Base-by-base conservation (phyloP, 345 rosid species). In the Noccaea caerulescens region DNA sequence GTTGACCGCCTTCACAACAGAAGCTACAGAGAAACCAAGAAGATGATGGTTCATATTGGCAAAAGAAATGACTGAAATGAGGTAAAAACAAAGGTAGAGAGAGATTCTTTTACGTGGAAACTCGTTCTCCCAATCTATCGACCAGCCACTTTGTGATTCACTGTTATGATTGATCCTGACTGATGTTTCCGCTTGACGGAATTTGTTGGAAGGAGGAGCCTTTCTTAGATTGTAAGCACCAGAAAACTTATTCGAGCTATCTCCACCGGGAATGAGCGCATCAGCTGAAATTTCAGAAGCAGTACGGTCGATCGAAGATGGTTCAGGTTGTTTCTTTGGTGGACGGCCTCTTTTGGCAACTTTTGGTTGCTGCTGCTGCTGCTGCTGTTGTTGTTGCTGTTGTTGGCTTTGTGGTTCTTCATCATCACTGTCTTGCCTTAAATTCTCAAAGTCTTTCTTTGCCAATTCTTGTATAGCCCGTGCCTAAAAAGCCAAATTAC, bases 341-440 rank as follows among this genome's bases (percentile, higher is more conserved):
- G 77, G 80, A 14, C 80, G 77, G 49, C 80, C 80, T 76, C 80
- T 77, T 71, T 6, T 71, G 3, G 71, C 88, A 59, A 85, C 78
- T 76, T 87, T 88, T 7, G 80, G 87, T 42, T 81, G 82, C 23
- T 85, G 88, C 73, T 89, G 95, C 72, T 76, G 77, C 77, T 16
- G 69, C 81, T 60, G 87, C 54, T 72, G 86, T 71, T 89, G 77
- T 77, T 16, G 69, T 81, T 60, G 87, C 54, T 72, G 86, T 82
- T 10, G 81, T 82, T 63, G 81, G 52, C 14, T 73, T 68, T 55
- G 82, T 20, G 88, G 89, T 77, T 89, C 98, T 58, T 77, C 80
- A 42, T 87, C 93, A 55, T 93, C 98, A 68, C 98, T 94, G 23
- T 91, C 99, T 81, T 76, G 96, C 80, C 99, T 85, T 82, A 94